These are phyloP conservation scores for Teratosphaeria destructans DNA, from an alignment of 2,329 filamentous ascomycete species.

Conservation along the genomic window DNA sequence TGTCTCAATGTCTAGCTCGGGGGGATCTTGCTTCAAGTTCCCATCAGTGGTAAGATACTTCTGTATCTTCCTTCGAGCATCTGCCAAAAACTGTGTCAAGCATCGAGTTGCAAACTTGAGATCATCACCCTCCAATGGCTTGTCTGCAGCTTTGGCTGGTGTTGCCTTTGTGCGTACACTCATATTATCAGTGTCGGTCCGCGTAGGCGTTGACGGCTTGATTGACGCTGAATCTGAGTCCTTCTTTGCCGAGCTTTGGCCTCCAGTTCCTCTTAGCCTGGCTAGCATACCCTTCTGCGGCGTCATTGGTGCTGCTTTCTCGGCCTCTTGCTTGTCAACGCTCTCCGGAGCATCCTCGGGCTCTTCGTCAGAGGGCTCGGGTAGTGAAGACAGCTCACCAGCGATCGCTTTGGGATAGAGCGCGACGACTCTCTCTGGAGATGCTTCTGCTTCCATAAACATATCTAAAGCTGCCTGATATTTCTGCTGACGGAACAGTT, in stretches of 20 bases:
- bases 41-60: slow-evolving; percentile 51
- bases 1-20: slow-evolving; percentile 27
- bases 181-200: slow-evolving; percentile 45
- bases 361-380: slow-evolving; percentile 33
- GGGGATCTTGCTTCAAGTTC: slow-evolving; percentile 46
- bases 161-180: slow-evolving; percentile 37
- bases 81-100: slow-evolving; percentile 77
- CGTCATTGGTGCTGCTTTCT: slow-evolving; percentile 24
- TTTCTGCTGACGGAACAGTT: slow-evolving; percentile 69
- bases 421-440: slow-evolving; percentile 76
- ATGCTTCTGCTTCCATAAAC: slow-evolving; percentile 81
- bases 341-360: slow-evolving; percentile 21
- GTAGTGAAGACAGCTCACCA: slow-evolving; percentile 61
- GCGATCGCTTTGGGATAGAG: slow-evolving; percentile 78
- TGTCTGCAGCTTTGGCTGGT: slow-evolving; percentile 42
- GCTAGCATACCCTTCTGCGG: slow-evolving; percentile 34
- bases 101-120: slow-evolving; percentile 71
- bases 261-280: slow-evolving; percentile 30
- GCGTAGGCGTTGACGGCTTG: slow-evolving; percentile 41
- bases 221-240: slow-evolving; percentile 48
- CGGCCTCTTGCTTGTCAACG: slow-evolving; percentile 9
- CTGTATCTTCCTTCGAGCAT: slow-evolving; percentile 60
- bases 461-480: slow-evolving; percentile 81
- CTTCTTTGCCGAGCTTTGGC: slow-evolving; percentile 28
- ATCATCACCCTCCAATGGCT: slow-evolving; percentile 65